Evolutionary conservation across 805 yeast genomes (phyloP).

Genomic region (Kazachstania taianensis): DNA sequence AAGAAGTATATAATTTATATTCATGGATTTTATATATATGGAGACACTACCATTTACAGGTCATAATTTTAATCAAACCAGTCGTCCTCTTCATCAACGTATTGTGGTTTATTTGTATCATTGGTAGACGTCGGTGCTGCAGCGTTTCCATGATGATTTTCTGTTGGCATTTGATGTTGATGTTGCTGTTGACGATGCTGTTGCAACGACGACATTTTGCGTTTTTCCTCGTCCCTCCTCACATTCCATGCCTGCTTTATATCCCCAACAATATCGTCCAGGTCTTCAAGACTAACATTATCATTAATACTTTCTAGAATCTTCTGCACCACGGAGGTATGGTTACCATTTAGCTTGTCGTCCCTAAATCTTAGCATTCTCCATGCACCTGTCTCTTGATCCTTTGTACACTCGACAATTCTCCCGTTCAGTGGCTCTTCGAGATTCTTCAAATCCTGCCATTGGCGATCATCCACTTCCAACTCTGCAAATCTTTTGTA

Average conservation of each 20-base stretch:
- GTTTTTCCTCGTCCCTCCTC: slow-evolving; percentile 31
- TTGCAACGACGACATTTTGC: not conserved
- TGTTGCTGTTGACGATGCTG: slow-evolving; percentile 4
- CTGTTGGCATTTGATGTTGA: not conserved
- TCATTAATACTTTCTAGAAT: slow-evolving; percentile 79
- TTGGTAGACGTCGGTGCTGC: slow-evolving; percentile 1
- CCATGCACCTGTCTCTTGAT: slow-evolving; percentile 59
- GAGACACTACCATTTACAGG: too few species aligned
- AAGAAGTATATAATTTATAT: too few species aligned
- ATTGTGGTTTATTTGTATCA: slow-evolving; percentile 15
- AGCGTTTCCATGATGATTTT: too few species aligned
- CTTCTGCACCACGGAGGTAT: slow-evolving; percentile 66
- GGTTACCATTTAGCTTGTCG: slow-evolving; percentile 86
- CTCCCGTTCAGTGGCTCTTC: slow-evolving; percentile 83
- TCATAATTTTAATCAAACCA: too few species aligned
- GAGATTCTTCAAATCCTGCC: slow-evolving; percentile 62
- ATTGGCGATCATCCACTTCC: slow-evolving; percentile 56
- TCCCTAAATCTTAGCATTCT: slow-evolving; percentile 80
- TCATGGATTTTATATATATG: too few species aligned
- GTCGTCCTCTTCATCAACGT: slow-evolving; percentile 27
- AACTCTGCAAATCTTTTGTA: slow-evolving; percentile 63
- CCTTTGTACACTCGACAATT: slow-evolving; percentile 74
- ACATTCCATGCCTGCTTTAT: slow-evolving; percentile 55
- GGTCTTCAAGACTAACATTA: slow-evolving; percentile 71
- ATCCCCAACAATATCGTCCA: slow-evolving; percentile 44